phyloP scores from a whole-genome alignment of 192 early-diverging fungal genomes.

The Backusella luteola region DNA sequence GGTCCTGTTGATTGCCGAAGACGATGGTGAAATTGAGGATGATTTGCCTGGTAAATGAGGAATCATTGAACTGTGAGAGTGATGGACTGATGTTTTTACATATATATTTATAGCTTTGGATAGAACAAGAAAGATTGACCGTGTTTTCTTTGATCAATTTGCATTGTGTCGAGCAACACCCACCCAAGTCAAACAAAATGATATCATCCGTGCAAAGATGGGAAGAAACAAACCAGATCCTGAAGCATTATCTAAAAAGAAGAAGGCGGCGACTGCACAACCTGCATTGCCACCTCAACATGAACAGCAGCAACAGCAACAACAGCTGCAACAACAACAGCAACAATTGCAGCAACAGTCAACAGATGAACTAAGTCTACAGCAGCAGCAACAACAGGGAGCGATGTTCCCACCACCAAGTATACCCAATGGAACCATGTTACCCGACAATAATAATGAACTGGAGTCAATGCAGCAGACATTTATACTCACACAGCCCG shows the following conservation, averaged over 20 bases:
- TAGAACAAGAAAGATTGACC: constrained; percentile 78
- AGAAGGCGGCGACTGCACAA: background rate
- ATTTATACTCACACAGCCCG: background rate
- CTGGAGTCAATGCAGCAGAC: background rate
- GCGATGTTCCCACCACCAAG: background rate
- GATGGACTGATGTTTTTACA: too few relatives aligned
- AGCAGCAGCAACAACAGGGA: background rate
- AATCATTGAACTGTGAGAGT: too few relatives aligned
- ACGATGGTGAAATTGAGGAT: constrained; percentile 94
- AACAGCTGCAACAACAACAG: background rate
- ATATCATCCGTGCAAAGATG: constrained; percentile 29
- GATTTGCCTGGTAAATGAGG: constrained; percentile 80
- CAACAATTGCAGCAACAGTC: background rate
- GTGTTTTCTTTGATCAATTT: constrained; percentile 89
- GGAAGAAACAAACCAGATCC: constrained; percentile 23
- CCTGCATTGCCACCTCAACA: background rate
- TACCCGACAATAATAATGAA: background rate
- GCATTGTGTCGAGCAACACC: constrained; percentile 80
- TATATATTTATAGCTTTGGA: constrained; percentile 67
- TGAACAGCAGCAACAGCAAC: background rate
- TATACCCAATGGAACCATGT: background rate
- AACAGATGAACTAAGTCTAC: background rate
- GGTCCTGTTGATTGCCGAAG: constrained; percentile 91
- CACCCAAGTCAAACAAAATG: constrained; percentile 57
- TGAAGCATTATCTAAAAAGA: constrained; percentile 13